phyloP scores from a whole-genome alignment of 208 protist genomes.

The Sergeia podlipaevii region DNA sequence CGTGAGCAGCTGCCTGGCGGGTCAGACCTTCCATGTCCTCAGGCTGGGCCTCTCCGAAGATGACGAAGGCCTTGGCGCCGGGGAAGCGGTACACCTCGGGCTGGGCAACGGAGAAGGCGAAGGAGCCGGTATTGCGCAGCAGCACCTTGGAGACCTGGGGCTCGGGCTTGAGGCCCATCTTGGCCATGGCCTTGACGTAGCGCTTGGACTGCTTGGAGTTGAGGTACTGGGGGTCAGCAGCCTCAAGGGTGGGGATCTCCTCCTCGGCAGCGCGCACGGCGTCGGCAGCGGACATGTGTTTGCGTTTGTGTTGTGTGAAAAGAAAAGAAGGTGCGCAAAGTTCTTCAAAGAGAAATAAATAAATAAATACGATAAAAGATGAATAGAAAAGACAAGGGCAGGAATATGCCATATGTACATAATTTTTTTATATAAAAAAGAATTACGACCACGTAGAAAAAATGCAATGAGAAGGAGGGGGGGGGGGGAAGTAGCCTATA shows the following conservation, averaged over 20 bases:
- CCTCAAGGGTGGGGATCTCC: slow-evolving; percentile 72
- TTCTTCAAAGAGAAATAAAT: no score
- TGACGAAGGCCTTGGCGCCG: slow-evolving; percentile 95
- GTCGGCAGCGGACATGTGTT: slow-evolving; percentile 46
- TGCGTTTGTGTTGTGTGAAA: not conserved
- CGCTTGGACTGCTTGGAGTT: slow-evolving; percentile 91
- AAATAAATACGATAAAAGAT: no score
- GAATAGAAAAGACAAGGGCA: no score
- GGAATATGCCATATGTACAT: no score
- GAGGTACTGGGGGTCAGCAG: slow-evolving; percentile 59
- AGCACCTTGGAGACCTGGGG: slow-evolving; percentile 91
- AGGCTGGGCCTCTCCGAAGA: slow-evolving; percentile 97
- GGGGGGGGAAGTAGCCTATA: no score
- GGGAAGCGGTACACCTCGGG: slow-evolving; percentile 97
- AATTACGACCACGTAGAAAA: no score
- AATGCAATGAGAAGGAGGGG: no score
- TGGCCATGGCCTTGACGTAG: slow-evolving; percentile 95
- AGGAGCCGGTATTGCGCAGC: slow-evolving; percentile 86
- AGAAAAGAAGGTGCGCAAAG: no score
- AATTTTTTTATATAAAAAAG: no score
- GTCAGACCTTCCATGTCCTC: slow-evolving; percentile 80
- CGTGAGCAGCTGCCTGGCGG: slow-evolving; percentile 65
- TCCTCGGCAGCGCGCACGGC: slow-evolving; percentile 60
- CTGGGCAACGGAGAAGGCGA: slow-evolving; percentile 91
- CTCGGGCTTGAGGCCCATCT: slow-evolving; percentile 96